Evolutionary conservation across 1,284 basidiomycete species (phyloP), one percentile per base, ranked within the genome.

Genomic region (Sanghuangporus weigelae): DNA sequence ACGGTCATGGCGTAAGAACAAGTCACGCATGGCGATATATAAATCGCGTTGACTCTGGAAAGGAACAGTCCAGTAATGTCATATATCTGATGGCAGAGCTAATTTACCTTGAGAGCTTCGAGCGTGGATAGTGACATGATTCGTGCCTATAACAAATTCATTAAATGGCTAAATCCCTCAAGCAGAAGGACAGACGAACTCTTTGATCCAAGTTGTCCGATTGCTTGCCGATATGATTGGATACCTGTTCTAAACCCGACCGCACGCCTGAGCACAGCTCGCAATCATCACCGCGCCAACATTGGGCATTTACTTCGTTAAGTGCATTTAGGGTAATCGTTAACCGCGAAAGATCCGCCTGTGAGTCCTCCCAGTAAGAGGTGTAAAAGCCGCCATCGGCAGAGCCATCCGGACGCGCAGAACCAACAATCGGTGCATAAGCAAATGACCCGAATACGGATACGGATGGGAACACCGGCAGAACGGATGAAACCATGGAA

Each of bases 181-280:
- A 7, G 11, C 8, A 6, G 12, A n/a, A 11, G 10, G 3, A 16
- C 10, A 62, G 21, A 79, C 90, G 73, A 70, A 95, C 94, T 69
- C 93, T 81, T 65, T 84, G 78, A 68, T 96, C 94, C 11, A 90
- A 77, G 48, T 90, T 74, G 72, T 95, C 92, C 1, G 91, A 87
- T 64, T 93, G 84, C 54, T 84, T 83, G 67, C 89, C 86, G 40
- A 87, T 83, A 69, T 92, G 86, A 51, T 81, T 79, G 2, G 91
- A 86, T 19, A 93, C 80, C 39, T 83, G 81, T 44, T 80, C 79
- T 44, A 96, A 73, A 3, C 93, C 91, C 51, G 81, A 78, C 59
- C 87, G 82, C n/a, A 95, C 89, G 0, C 93, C 93, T 60, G 82
- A 82, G 64, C 90, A 92, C 38, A 95, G 74, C 66, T 93, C 90